Evolutionary conservation across 176 grass and related monocot species (phyloP).

Genomic region (Aegilops tauschii): DNA sequence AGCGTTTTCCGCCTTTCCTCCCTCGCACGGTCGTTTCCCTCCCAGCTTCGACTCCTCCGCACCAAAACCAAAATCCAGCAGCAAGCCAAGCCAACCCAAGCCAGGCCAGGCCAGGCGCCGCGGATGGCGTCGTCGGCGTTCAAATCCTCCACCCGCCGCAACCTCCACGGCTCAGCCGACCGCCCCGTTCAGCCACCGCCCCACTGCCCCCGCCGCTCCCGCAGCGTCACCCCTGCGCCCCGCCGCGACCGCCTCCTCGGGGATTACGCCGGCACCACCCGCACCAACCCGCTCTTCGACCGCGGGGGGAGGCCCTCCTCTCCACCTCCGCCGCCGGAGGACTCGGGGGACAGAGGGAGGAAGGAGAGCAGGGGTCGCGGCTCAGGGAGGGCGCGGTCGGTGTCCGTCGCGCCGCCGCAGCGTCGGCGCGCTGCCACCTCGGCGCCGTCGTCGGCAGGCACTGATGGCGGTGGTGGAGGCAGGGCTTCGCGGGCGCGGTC

Average conservation of each 20-base stretch:
- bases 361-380: conserved; percentile 3
- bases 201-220: conserved; percentile 34
- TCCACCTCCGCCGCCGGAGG: neutral
- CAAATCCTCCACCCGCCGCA: conserved; percentile 38
- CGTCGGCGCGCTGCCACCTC: neutral
- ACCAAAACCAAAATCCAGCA: conserved; percentile 13
- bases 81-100: neutral
- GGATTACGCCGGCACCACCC: conserved; percentile 25
- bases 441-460: neutral
- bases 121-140: conserved; percentile 42
- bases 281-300: conserved; percentile 54
- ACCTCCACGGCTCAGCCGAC: neutral
- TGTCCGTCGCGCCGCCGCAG: conserved; percentile 41
- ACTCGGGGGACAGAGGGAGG: conserved; percentile 15
- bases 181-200: neutral
- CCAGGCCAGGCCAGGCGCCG: neutral
- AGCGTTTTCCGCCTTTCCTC: neutral
- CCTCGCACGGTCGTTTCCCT: neutral
- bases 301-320: neutral
- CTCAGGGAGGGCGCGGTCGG: conserved; percentile 31
- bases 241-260: neutral
- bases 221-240: conserved; percentile 36
- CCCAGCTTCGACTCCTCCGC: neutral
- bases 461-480: neutral
- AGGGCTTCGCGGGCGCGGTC: neutral